Base-by-base conservation (phyloP, 225 moss, liverwort and hornwort species). In the Antitrichia curtipendula region DNA sequence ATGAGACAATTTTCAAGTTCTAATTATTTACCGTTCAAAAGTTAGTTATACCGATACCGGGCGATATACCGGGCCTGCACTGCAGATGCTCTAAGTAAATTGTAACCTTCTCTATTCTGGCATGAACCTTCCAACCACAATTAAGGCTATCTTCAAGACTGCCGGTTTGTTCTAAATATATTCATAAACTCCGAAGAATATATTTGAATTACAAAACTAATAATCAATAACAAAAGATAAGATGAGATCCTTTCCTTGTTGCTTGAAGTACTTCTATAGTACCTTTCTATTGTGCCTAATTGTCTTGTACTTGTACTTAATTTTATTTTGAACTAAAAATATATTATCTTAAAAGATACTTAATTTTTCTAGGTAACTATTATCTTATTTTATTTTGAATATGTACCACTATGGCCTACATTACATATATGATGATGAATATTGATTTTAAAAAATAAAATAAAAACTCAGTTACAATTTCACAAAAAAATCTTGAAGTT, bases 251-350 rank as follows among this genome's bases (percentile, higher is more conserved):
- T 7, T 19, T 75, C 5, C 13, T 13, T 34, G 4, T 13, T 49
- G 7, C 16, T 7, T 49, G 6, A 31, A 50, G 74, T 74, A n/a
- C n/a, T 32, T 3, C 34, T 50, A 1, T 13, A 13, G 21, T 6
- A 34, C 7, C 0, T 34, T 0, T 5, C 1, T 9, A 50, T 47
- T 0, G 32, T 49, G 12, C 0, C 47, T 6, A 47, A 47, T 47
- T 31, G 7, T 0, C 7, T 20, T 20, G 4, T 74, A 5, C 4
- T 20, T 49, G 0, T 10, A 32, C 1, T 20, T 32, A 21, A 21
- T 34, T 50, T 50, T 50, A 34, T 1, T 34, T 21, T 22, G 13
- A 75, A 8, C 2, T 28, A 73, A 31, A 41, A 47, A 73, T 45
- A 45, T 0, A 18, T 18, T 28, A 29, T 18, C 6, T 12, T 20